Conservation (phyloP, 2,329 filamentous ascomycete species). For the Thielaviopsis populi region DNA sequence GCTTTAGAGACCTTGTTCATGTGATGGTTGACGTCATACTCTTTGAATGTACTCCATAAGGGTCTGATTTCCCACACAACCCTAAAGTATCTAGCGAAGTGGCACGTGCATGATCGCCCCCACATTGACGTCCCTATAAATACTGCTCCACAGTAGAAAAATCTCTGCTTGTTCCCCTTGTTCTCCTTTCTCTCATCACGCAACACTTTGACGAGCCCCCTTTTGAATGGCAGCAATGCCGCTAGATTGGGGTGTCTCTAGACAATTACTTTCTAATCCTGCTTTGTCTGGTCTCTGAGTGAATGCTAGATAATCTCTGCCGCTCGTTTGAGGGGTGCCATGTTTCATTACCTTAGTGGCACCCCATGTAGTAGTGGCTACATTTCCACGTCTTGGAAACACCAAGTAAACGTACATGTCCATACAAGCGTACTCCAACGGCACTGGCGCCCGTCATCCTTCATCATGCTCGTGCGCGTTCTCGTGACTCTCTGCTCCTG, state of each 20-base stretch:
- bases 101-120: neutral
- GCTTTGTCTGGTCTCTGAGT: constrained; percentile 4
- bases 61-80: neutral
- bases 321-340: constrained; percentile 33
- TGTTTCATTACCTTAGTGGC: constrained; percentile 26
- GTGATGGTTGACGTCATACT: neutral
- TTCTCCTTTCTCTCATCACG: constrained; percentile 21
- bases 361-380: constrained; percentile 32
- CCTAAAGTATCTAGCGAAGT: neutral
- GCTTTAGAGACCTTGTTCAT: neutral
- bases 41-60: neutral
- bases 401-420: neutral
- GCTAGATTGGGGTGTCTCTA: constrained; percentile 13
- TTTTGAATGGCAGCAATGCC: neutral
- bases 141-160: constrained; percentile 3
- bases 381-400: constrained; percentile 20
- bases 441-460: neutral
- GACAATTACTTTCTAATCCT: constrained; percentile 13
- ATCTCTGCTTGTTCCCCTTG: constrained; percentile 13
- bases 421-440: neutral
- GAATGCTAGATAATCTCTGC: constrained; percentile 26
- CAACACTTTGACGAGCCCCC: constrained; percentile 22
- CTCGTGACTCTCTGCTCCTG: neutral
- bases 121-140: constrained; percentile 9
- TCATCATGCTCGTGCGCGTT: neutral